Evolutionary conservation across 108 stramenopile genomes (phyloP), one percentile per base, ranked within the genome.

Genomic region (Skeletonema menzelii): DNA sequence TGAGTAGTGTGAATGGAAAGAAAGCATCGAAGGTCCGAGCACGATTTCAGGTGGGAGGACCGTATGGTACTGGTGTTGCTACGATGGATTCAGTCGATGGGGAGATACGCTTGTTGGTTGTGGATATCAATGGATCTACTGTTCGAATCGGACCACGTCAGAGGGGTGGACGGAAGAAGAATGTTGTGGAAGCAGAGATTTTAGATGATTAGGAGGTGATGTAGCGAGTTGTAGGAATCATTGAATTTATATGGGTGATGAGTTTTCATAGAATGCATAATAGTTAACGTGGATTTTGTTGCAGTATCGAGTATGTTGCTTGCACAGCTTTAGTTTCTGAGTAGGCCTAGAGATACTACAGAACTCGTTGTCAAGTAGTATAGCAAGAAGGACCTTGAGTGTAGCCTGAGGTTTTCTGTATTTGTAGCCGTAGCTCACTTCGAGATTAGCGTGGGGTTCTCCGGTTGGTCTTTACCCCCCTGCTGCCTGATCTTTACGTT

Each of bases 101-200:
- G 35, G 79, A 81, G 22, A 88, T 91, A 57, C 35, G 73, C 1
- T 72, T 73, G 15, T 57, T 91, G 65, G 58, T 64, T 1, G 79
- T 91, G 2, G 80, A 88, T 56, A 84, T 85, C 0, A 79, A 64
- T 60, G 88, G 91, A 8, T 20, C 22, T 22, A 53, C 49, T 53
- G 22, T 53, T 0, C 2, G 49, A 22, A 7, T 53, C 8, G 49
- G 49, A 53, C 49, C 49, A 22, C 49, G 49, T 22, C 20, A 53
- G 2, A 53, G 58, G 74, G 38, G 69, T 55, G 42, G 63, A 53
- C 63, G 62, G 47, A 72, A 84, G 65, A 84, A 84, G 37, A 73
- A 87, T 35, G 73, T 91, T 27, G 89, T 91, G 53, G 91, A 91
- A 24, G 91, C 86, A 5, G 91, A 91, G 73, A 85, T 91, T 24